Conservation (phyloP, 345 rosid species). For the Eucalyptus cloeziana region DNA sequence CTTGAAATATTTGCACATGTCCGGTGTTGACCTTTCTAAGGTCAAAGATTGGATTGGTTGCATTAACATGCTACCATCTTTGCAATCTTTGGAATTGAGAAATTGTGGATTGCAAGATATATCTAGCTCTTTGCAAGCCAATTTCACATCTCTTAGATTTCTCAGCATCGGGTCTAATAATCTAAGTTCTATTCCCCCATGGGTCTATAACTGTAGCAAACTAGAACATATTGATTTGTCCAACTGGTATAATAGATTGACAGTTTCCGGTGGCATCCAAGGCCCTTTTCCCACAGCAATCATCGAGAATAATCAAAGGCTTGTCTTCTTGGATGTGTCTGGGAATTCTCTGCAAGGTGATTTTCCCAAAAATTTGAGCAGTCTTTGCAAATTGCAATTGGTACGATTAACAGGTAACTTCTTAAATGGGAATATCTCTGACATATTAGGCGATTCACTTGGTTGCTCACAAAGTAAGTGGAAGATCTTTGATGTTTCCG, state of each 20-base stretch:
- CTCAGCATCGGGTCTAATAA: too few species aligned
- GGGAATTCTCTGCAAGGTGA: rapidly evolving
- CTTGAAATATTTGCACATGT: too few species aligned
- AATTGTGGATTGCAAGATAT: too few species aligned
- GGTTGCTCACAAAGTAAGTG: not conserved
- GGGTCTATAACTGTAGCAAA: too few species aligned
- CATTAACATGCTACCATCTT: too few species aligned
- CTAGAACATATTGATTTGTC: too few species aligned
- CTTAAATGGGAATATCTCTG: not conserved
- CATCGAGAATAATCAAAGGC: not conserved
- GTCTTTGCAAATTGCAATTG: not conserved
- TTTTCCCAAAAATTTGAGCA: not conserved
- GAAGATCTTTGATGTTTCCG: not conserved
- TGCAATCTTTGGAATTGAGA: too few species aligned
- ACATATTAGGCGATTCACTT: not conserved
- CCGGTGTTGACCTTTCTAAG: rapidly evolving
- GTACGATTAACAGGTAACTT: not conserved
- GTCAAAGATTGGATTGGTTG: too few species aligned
- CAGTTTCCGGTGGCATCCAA: too few species aligned
- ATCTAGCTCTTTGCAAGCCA: too few species aligned
- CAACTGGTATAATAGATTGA: rapidly evolving
- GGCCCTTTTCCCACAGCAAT: not conserved
- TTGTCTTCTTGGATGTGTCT: not conserved
- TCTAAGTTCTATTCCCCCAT: too few species aligned
- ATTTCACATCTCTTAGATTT: too few species aligned